Percentiles rank a stretch among this genome's conserved stretches.
These are phyloP conservation scores for Nemania diffusa DNA, from an alignment of 2,329 filamentous ascomycete species.

Conservation along the genomic window DNA sequence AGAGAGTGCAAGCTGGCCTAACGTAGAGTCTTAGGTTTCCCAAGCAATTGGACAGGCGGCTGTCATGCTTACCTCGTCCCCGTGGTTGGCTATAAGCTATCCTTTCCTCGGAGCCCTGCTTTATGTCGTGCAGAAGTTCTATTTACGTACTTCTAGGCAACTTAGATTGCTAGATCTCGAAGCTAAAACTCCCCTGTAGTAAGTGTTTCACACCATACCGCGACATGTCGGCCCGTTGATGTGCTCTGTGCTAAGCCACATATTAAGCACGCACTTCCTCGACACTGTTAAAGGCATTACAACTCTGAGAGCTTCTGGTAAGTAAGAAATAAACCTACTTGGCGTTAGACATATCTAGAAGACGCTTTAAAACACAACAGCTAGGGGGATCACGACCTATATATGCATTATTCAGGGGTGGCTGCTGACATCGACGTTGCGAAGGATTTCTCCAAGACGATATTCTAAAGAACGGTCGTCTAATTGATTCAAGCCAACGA, in stretches of 20 bases:
- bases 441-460: conserved; percentile 54
- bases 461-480: conserved; percentile 54
- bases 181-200: conserved; percentile 59
- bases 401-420: too few species aligned
- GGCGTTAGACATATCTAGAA: too few species aligned
- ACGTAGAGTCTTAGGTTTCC: background rate
- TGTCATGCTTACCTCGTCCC: conserved; percentile 43
- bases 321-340: background rate
- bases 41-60: background rate
- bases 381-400: too few species aligned
- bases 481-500: conserved; percentile 60
- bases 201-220: background rate
- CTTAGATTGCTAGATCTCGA: conserved; percentile 63
- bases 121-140: conserved; percentile 59
- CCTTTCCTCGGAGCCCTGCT: conserved; percentile 54
- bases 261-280: conserved; percentile 54
- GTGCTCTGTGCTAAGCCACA: background rate
- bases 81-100: conserved; percentile 56
- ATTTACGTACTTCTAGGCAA: conserved; percentile 63
- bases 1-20: background rate
- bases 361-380: too few species aligned
- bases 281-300: conserved; percentile 60
- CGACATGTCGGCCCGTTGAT: too few species aligned
- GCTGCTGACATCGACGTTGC: background rate
- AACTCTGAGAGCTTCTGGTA: conserved; percentile 61